These are phyloP conservation scores for Aegilops longissima DNA, from an alignment of 176 grass and related monocot genomes.

Conservation along the genomic window DNA sequence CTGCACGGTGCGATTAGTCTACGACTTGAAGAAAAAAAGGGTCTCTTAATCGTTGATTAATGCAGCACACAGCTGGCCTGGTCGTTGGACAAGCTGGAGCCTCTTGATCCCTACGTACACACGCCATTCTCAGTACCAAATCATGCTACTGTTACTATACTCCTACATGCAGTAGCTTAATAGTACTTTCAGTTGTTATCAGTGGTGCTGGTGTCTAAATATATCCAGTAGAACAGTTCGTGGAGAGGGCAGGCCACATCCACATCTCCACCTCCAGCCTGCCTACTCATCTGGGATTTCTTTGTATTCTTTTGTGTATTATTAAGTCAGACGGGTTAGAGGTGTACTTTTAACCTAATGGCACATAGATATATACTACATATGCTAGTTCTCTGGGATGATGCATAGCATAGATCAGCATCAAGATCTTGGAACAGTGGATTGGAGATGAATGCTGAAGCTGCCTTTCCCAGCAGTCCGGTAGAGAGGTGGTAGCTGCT, in stretches of 20 bases:
- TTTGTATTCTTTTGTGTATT: constrained; percentile 5
- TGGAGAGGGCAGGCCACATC: background rate
- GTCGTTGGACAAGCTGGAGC: constrained; percentile 47
- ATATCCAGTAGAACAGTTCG: background rate
- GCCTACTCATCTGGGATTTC: constrained; percentile 32
- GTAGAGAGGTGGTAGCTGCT: constrained; percentile 8
- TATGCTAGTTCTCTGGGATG: background rate
- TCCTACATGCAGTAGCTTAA: background rate
- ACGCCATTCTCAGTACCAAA: constrained; percentile 14
- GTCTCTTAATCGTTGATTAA: background rate
- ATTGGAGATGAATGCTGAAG: background rate
- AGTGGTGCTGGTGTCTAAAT: background rate
- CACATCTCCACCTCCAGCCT: background rate
- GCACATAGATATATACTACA: background rate
- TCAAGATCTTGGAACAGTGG: constrained; percentile 45
- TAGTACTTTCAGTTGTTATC: background rate
- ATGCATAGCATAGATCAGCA: constrained; percentile 10
- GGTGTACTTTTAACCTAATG: constrained; percentile 46
- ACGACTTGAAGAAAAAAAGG: constrained; percentile 11
- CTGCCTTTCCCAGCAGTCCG: constrained; percentile 30
- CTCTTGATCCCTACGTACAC: constrained; percentile 17
- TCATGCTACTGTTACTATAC: constrained; percentile 6
- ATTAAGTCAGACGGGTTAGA: constrained; percentile 27
- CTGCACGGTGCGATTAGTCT: constrained; percentile 15
- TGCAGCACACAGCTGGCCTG: constrained; percentile 41